Evolutionary conservation across 176 grass and related monocot species (phyloP).

Genomic region (Luzula sylvatica): DNA sequence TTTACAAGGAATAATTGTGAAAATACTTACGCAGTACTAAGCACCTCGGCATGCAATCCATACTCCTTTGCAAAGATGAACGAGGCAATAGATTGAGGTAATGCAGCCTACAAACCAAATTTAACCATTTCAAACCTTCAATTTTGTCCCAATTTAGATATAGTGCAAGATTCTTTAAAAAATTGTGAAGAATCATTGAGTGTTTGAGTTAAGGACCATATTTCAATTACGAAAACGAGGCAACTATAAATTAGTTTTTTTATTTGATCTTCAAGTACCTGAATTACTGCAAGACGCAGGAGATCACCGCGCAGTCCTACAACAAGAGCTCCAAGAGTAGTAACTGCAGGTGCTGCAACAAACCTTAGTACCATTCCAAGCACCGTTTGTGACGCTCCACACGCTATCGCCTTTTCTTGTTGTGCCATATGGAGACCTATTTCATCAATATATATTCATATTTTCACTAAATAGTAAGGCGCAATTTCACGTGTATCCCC

Average conservation of each 20-base stretch:
- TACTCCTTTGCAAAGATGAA: constrained; percentile 84
- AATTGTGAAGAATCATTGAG: neutral
- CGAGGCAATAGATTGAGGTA: constrained; percentile 60
- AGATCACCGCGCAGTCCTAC: constrained; percentile 47
- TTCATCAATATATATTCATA: neutral
- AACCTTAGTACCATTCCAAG: constrained; percentile 54
- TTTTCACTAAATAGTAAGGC: neutral
- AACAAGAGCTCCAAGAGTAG: constrained; percentile 30
- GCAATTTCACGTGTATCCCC: neutral
- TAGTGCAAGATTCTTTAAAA: neutral
- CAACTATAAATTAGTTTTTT: neutral
- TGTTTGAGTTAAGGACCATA: neutral
- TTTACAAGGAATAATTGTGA: neutral
- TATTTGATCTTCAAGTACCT: constrained; percentile 18
- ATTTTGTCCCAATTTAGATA: neutral
- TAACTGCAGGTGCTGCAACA: constrained; percentile 34
- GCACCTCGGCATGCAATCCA: constrained; percentile 55
- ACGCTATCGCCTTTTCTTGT: constrained; percentile 59
- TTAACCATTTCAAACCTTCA: neutral
- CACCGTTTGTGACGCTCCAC: constrained; percentile 34
- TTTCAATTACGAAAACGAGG: neutral
- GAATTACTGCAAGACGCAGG: constrained; percentile 52
- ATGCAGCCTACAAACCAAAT: constrained; percentile 39
- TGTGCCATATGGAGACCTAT: constrained; percentile 61
- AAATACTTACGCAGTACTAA: constrained; percentile 51